These are phyloP conservation scores for Apiospora aurea DNA, from an alignment of 2,329 filamentous ascomycete species.

Conservation along the genomic window DNA sequence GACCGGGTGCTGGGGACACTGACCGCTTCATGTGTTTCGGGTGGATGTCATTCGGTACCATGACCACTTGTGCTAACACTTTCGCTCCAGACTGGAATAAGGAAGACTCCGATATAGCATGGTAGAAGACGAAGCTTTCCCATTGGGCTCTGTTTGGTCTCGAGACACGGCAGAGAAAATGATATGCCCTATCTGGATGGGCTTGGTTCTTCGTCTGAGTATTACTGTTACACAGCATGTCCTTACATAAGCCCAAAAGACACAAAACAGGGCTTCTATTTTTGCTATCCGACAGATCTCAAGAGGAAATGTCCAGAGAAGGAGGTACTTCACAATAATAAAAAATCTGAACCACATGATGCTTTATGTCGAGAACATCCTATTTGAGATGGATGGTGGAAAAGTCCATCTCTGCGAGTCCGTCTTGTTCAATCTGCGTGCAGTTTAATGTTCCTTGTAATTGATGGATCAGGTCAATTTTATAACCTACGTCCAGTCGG, in stretches of 20 bases:
- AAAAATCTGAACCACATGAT: not conserved
- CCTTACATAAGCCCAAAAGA: constrained; percentile 3
- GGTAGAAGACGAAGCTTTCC: not conserved
- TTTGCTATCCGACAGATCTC: not conserved
- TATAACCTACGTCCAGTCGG: no score
- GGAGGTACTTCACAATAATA: not conserved
- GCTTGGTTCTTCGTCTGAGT: not conserved
- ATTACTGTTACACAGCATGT: not conserved
- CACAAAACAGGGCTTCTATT: not conserved
- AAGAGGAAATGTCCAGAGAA: not conserved
- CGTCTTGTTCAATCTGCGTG: no score
- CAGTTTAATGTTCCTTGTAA: no score
- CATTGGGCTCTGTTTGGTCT: not conserved
- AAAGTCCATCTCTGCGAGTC: not conserved
- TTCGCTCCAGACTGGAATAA: constrained; percentile 9
- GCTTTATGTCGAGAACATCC: not conserved
- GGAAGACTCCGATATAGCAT: not conserved
- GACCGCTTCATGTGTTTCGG: constrained; percentile 4
- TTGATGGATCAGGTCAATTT: not conserved
- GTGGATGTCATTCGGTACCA: not conserved
- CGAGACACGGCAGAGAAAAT: not conserved
- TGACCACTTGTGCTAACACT: constrained; percentile 15
- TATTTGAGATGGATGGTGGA: no score
- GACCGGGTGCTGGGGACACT: not conserved
- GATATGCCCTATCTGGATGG: not conserved